These are phyloP conservation scores for Aspergillus japonicus DNA, from an alignment of 2,329 filamentous ascomycete species.

Conservation along the genomic window DNA sequence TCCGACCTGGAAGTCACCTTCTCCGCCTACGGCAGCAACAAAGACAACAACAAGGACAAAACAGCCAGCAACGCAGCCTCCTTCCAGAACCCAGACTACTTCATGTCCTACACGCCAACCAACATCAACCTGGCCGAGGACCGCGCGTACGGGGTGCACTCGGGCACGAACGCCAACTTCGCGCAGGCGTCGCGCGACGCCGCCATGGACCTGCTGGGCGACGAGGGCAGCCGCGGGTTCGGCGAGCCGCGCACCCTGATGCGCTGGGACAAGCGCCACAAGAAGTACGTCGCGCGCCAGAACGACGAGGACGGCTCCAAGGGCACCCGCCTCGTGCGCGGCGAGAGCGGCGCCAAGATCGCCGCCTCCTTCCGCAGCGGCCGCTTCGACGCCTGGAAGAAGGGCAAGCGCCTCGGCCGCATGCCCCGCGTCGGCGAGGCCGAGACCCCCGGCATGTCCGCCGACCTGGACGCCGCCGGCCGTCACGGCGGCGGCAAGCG, in stretches of 20 bases:
- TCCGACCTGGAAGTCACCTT: slow-evolving; percentile 69
- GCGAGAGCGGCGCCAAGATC: slow-evolving; percentile 94
- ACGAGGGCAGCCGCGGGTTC: slow-evolving; percentile 76
- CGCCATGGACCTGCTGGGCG: slow-evolving; percentile 89
- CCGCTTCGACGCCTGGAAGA: slow-evolving; percentile 89
- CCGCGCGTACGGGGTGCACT: slow-evolving; percentile 88
- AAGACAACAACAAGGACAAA: slow-evolving; percentile 49
- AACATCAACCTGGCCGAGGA: slow-evolving; percentile 81
- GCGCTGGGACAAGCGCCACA: slow-evolving; percentile 96
- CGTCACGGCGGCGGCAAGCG: slow-evolving; percentile 47
- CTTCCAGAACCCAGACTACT: slow-evolving; percentile 83
- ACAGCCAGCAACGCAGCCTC: slow-evolving; percentile 52
- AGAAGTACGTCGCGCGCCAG: slow-evolving; percentile 86
- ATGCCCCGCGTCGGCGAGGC: slow-evolving; percentile 80
- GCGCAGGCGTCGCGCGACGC: slow-evolving; percentile 80
- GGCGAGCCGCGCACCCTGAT: slow-evolving; percentile 73
- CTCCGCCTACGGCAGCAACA: slow-evolving; percentile 55
- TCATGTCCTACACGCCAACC: slow-evolving; percentile 93
- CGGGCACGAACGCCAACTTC: slow-evolving; percentile 74
- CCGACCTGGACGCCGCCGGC: slow-evolving; percentile 34
- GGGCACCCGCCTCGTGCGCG: slow-evolving; percentile 72
- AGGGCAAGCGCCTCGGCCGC: slow-evolving; percentile 74
- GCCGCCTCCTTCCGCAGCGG: slow-evolving; percentile 90
- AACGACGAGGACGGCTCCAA: slow-evolving; percentile 94
- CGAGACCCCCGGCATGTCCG: slow-evolving; percentile 54